A percentile compares a stretch with the other conserved stretches of the same genome.
Evolutionary conservation across 805 yeast species (phyloP).

Genomic region (Phaffomyces thermotolerans): DNA sequence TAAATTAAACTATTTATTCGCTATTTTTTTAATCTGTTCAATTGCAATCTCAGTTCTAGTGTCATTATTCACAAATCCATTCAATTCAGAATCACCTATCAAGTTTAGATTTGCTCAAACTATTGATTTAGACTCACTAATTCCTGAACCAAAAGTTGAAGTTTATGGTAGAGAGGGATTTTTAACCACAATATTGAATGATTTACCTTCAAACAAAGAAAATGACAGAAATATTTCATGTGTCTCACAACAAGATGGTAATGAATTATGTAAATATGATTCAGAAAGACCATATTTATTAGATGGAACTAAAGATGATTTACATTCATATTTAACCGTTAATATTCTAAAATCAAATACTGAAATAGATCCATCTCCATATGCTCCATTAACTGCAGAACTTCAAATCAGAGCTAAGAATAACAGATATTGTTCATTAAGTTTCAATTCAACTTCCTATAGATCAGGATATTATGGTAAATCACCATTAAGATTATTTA

Average conservation of each 20-base stretch:
- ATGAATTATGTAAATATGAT: slow-evolving; percentile 45
- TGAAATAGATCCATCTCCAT: slow-evolving; percentile 35
- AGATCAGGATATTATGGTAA: slow-evolving; percentile 25
- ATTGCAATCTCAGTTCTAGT: slow-evolving; percentile 32
- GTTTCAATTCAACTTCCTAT: slow-evolving; percentile 46
- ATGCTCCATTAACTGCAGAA: slow-evolving; percentile 61
- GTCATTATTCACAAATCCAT: slow-evolving; percentile 45
- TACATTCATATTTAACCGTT: slow-evolving; percentile 40
- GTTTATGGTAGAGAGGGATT: slow-evolving; percentile 47
- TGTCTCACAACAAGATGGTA: slow-evolving; percentile 33
- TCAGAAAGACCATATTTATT: slow-evolving; percentile 43
- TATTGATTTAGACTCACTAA: slow-evolving; percentile 36
- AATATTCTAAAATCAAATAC: slow-evolving; percentile 44
- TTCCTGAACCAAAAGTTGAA: slow-evolving; percentile 29
- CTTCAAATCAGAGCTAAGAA: slow-evolving; percentile 49
- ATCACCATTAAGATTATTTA: slow-evolving; percentile 61
- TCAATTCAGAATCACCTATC: slow-evolving; percentile 53
- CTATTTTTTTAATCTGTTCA: slow-evolving; percentile 32
- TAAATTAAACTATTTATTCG: slow-evolving; percentile 50
- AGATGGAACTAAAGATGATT: slow-evolving; percentile 29
- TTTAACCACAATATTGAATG: slow-evolving; percentile 40
- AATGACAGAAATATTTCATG: slow-evolving; percentile 29
- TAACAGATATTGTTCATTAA: slow-evolving; percentile 57
- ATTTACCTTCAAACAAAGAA: slow-evolving; percentile 57
- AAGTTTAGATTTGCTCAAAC: slow-evolving; percentile 66